These are phyloP conservation scores for Rubia tinctorum DNA, from an alignment of 305 asterid species.

Conservation along the genomic window DNA sequence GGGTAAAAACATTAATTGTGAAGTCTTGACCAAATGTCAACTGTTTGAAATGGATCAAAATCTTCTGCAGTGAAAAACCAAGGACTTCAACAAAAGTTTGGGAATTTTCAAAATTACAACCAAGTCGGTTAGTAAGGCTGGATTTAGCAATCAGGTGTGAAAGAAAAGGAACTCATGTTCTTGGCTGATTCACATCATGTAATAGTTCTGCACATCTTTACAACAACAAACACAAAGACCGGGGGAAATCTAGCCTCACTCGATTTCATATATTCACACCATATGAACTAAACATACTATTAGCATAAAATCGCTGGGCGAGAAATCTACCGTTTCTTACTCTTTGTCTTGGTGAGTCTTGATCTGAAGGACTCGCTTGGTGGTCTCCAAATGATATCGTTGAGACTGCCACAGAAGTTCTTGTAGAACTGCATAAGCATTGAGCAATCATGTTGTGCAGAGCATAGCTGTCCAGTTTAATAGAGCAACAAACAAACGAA, in stretches of 20 bases:
- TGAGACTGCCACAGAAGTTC: constrained; percentile 85
- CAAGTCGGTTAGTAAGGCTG: too few relatives aligned
- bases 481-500: not conserved
- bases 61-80: too few relatives aligned
- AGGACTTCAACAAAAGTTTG: too few relatives aligned
- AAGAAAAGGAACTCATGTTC: too few relatives aligned
- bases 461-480: not conserved
- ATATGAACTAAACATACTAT: not conserved
- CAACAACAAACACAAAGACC: not conserved
- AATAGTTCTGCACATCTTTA: not conserved
- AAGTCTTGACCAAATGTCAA: too few relatives aligned
- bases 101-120: too few relatives aligned
- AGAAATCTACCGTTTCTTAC: constrained; percentile 47
- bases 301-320: not conserved
- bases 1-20: too few relatives aligned
- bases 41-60: too few relatives aligned
- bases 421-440: constrained; percentile 69
- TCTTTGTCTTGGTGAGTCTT: constrained; percentile 46
- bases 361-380: constrained; percentile 64
- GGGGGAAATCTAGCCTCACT: not conserved
- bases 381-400: constrained; percentile 91
- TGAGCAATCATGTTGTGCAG: constrained; percentile 6
- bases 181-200: not conserved
- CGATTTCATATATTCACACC: not conserved
- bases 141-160: too few relatives aligned